These are phyloP conservation scores for Pseudonectria buxi DNA, from an alignment of 2,329 filamentous ascomycete species.

Conservation along the genomic window DNA sequence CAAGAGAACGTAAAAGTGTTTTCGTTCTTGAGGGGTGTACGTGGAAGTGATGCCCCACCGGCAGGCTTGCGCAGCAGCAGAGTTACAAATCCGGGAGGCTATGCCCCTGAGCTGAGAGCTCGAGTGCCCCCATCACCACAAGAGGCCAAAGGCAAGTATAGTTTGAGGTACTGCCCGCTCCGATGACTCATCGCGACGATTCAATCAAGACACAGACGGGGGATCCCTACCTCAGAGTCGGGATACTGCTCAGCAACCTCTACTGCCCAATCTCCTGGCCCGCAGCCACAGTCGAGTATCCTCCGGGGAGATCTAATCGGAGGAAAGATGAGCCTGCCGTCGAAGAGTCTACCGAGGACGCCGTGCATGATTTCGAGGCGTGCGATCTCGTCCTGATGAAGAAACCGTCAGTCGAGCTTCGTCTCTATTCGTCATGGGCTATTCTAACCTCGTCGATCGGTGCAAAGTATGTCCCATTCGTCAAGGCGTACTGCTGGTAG, in stretches of 20 bases:
- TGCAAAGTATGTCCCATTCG: slow-evolving; percentile 58
- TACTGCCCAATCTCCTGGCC: slow-evolving; percentile 63
- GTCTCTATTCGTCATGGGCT: background rate
- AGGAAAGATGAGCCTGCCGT: slow-evolving; percentile 63
- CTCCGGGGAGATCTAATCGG: slow-evolving; percentile 49
- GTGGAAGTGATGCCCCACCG: no score
- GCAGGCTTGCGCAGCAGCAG: no score
- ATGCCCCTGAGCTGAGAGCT: no score
- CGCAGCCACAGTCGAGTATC: slow-evolving; percentile 68
- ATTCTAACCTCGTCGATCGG: slow-evolving; percentile 62
- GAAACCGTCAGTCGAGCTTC: slow-evolving; percentile 2
- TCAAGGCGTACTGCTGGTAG: slow-evolving; percentile 61
- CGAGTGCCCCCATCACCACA: no score
- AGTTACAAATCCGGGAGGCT: no score
- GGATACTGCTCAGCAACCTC: slow-evolving; percentile 61
- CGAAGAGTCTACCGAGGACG: slow-evolving; percentile 58
- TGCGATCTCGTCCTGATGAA: slow-evolving; percentile 57
- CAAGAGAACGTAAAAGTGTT: no score
- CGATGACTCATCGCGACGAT: no score
- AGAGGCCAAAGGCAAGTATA: no score
- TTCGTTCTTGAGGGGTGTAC: no score
- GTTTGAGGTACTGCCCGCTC: no score
- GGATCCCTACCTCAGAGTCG: slow-evolving; percentile 53
- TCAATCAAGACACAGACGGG: slow-evolving; percentile 18
- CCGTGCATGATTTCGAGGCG: slow-evolving; percentile 57